Percentiles rank a stretch among this genome's conserved stretches.
These are phyloP conservation scores for Pythium insidiosum DNA, from an alignment of 352 stramenopile genomes.

Conservation along the genomic window DNA sequence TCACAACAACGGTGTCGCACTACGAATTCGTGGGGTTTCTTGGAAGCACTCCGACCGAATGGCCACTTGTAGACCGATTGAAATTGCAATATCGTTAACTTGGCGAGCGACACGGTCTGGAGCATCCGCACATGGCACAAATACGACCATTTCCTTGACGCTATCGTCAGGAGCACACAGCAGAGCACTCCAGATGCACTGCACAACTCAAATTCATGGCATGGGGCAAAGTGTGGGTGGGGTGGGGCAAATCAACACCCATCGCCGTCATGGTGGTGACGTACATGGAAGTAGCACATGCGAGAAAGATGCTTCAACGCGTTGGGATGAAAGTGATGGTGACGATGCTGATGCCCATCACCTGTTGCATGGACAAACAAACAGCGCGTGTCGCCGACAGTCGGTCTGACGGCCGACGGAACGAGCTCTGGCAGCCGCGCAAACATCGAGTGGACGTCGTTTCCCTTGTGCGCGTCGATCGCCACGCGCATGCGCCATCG, in stretches of 20 bases:
- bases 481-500: conserved; percentile 15
- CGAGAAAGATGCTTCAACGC: conserved; percentile 21
- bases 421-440: conserved; percentile 18
- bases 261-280: neutral
- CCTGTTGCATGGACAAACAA: no score
- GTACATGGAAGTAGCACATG: conserved; percentile 18
- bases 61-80: no score
- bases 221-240: neutral
- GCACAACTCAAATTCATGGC: neutral
- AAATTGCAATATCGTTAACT: conserved; percentile 3
- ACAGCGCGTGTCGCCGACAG: no score
- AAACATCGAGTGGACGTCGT: conserved; percentile 8
- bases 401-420: neutral
- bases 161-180: neutral
- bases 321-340: conserved; percentile 25
- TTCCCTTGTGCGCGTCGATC: conserved; percentile 3
- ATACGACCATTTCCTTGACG: conserved; percentile 18
- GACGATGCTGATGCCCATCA: conserved; percentile 1
- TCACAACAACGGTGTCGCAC: no score
- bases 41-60: no score
- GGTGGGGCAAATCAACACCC: neutral
- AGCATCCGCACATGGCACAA: conserved; percentile 8
- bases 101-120: conserved; percentile 1
- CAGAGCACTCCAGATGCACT: conserved; percentile 16
- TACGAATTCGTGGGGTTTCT: no score